phyloP scores from a whole-genome alignment of 192 early-diverging fungal species.

The Mortierella antarctica region DNA sequence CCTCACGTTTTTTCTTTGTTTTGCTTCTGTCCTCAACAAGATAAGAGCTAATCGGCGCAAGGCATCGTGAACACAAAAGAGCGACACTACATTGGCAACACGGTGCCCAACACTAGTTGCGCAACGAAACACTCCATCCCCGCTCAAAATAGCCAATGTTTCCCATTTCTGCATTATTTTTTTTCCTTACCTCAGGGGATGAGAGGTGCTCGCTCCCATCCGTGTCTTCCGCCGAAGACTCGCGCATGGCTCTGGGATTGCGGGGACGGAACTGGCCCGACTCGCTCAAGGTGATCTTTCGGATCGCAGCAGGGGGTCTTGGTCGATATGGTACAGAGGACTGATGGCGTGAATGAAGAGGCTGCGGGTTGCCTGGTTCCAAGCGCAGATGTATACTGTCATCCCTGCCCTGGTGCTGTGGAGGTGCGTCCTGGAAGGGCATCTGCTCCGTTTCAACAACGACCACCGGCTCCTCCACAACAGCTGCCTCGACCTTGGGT shows the following conservation, averaged over 20 bases:
- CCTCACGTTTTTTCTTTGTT: not conserved
- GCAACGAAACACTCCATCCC: too few species aligned
- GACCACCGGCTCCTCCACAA: not conserved
- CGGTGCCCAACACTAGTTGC: too few species aligned
- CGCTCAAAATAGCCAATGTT: too few species aligned
- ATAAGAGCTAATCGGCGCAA: too few species aligned
- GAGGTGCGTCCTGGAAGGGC: too few species aligned
- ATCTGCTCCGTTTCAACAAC: too few species aligned
- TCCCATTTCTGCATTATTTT: not conserved
- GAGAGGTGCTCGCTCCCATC: conserved; percentile 32
- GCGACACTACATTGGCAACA: too few species aligned
- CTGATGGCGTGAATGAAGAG: conserved; percentile 17
- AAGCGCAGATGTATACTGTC: conserved; percentile 1
- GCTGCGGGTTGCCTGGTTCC: not conserved
- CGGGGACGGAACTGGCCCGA: conserved; percentile 29
- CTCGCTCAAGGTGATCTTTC: conserved; percentile 38
- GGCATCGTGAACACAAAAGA: too few species aligned
- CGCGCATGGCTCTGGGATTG: conserved; percentile 6
- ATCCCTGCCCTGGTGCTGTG: too few species aligned
- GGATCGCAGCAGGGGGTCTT: conserved; percentile 6
- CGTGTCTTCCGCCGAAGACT: conserved; percentile 20
- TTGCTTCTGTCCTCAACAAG: not conserved
- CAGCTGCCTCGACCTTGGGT: not conserved
- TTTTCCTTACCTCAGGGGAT: conserved; percentile 27
- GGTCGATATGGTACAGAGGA: conserved; percentile 1